These are phyloP conservation scores for Inonotus hispidus DNA, from an alignment of 1,284 basidiomycete genomes.

Conservation along the genomic window DNA sequence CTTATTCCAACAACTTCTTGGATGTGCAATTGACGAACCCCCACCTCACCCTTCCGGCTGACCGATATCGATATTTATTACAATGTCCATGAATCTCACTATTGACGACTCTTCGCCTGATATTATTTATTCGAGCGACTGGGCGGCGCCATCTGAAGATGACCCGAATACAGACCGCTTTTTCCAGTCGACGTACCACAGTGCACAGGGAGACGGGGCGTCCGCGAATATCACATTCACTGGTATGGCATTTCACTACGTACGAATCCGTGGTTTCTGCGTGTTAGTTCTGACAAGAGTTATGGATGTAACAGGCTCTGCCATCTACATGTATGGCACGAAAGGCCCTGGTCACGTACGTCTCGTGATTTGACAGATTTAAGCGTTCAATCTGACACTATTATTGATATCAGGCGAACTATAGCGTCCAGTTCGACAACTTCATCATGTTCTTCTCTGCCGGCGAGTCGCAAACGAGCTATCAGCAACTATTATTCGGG, in stretches of 20 bases:
- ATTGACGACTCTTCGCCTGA: conserved; percentile 27
- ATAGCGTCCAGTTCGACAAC: conserved; percentile 26
- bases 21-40: conserved; percentile 7
- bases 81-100: conserved; percentile 28
- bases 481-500: conserved; percentile 26
- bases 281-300: neutral
- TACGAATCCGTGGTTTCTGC: neutral
- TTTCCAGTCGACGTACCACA: conserved; percentile 29
- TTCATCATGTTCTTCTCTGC: conserved; percentile 22
- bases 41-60: neutral
- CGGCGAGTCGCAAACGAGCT: conserved; percentile 18
- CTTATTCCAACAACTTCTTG: neutral
- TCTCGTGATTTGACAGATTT: conserved; percentile 1
- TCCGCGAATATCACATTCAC: conserved; percentile 23
- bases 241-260: conserved; percentile 5
- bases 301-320: conserved; percentile 20
- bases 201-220: conserved; percentile 24
- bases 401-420: conserved; percentile 22
- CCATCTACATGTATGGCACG: conserved; percentile 26
- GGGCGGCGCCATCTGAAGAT: conserved; percentile 24
- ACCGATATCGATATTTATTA: neutral
- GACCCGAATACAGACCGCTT: conserved; percentile 22
- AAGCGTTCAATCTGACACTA: neutral
- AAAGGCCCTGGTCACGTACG: conserved; percentile 28
- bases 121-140: conserved; percentile 25